Evolutionary conservation across 148 eudicot species (phyloP), one percentile per base, ranked within the genome.

Genomic region (Mesembryanthemum crystallinum): DNA sequence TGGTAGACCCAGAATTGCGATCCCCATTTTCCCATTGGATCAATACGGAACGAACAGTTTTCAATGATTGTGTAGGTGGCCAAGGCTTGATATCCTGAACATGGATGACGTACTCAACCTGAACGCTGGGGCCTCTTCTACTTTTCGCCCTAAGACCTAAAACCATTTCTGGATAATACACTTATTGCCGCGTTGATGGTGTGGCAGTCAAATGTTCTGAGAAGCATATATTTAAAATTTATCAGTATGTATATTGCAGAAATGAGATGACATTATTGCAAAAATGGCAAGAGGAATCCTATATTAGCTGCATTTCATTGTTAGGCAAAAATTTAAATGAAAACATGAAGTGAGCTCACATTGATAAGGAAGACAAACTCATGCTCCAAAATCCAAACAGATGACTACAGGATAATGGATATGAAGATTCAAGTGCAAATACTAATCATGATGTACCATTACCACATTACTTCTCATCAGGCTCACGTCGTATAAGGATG

Each of bases 11-110:
- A 42, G 91, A 83, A 75, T 45, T 83, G 67, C 79, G 85, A 29
- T 89, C 90, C 21, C 97, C 90, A 35, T 89, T 85, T 78, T 89
- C 94, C 99, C 97, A 95, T 73, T 90, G 96, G 47, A 95, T 82
- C 69, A 91, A 75, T 35, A 88, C 91, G 1, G 96, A 85, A 23
- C 96, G 92, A 15, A 90, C 83, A n/a, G 75, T 73, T 73, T 88
- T 90, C 64, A 92, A 64, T 24, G 92, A 90, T 71, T 90, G 94
- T 54, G 97, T 92, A 30, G 99, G 97, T 17, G 99, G 97, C 99
- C 99, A 95, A 52, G 99, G 99, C 79, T 92, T 95, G 52, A 95
- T 88, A 76, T 92, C 99, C 72, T 89, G 85, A 78, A 95, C 74
- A 73, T 85, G 86, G 52, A 95, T 80, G 23, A 77, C 60, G 75